Percentiles rank a stretch among this genome's conserved stretches.
phyloP scores from a whole-genome alignment of 352 stramenopile genomes.

The Blastocystis sp. region DNA sequence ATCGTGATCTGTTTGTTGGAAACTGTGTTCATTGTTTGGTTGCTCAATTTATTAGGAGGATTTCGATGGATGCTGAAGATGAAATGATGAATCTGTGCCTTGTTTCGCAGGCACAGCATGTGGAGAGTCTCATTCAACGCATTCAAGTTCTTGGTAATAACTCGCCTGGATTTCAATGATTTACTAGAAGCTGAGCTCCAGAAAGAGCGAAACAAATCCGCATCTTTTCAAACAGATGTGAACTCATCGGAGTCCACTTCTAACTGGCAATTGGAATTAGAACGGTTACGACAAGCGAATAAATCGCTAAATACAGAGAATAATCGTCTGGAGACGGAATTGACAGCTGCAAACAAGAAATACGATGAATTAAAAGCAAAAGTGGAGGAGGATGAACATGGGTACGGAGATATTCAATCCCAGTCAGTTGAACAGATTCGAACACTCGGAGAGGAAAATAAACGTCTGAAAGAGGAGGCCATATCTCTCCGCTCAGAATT shows the following conservation, averaged over 20 bases:
- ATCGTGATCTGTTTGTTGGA: background rate
- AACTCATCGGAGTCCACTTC: background rate
- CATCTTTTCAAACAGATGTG: background rate
- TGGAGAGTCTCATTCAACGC: background rate
- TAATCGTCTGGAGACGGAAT: background rate
- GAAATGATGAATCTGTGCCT: conserved; percentile 1
- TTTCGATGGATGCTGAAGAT: background rate
- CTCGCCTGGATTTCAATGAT: background rate
- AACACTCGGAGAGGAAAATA: background rate
- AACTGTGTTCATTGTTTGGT: background rate
- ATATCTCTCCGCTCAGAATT: background rate
- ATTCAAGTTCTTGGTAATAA: background rate
- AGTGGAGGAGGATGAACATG: background rate
- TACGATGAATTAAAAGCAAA: background rate
- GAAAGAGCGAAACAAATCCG: background rate
- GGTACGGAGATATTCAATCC: background rate
- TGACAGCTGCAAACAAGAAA: background rate
- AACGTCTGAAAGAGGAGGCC: background rate
- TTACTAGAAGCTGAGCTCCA: background rate
- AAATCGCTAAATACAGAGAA: background rate
- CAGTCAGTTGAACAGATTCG: conserved; percentile 16
- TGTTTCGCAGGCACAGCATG: background rate
- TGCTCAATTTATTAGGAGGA: background rate
- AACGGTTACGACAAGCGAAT: background rate
- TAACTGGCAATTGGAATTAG: background rate